Base-by-base conservation (phyloP, 345 rosid genomes). In the Citrus maxima region DNA sequence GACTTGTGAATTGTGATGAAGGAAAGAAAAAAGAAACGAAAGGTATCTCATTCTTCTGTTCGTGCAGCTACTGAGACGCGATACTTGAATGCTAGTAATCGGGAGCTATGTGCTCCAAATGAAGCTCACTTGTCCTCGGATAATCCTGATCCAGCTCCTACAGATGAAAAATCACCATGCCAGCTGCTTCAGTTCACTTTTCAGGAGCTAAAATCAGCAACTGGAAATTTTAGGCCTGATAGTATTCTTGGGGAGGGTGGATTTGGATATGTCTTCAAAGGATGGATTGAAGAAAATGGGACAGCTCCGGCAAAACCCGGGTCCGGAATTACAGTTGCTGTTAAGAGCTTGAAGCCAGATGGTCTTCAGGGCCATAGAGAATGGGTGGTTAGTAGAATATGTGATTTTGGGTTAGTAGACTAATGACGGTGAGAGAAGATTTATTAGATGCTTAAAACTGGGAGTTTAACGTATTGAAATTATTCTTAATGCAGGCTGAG, bases 201-300 rank as follows among this genome's bases (percentile, higher is more conserved):
- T 72, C 93, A 88, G 77, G 91, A 93, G 85, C 95, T 93, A 14
- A 93, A 88, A 85, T 88, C 91, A 24, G 95, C 97, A 32, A 91
- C 95, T 13, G 92, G 95, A 72, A 93, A 93, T 83, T 93, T 93
- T 78, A 88, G 93, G 83, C 95, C 93, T 0, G 97, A 93, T 79
- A 93, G 95, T 84, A 92, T 93, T 75, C 97, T 91, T 27, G 97
- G 97, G 46, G 97, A 93, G 80, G 97, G 97, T 24, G 97, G 97
- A 28, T 91, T 93, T 79, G 95, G 97, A 68, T 93, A 86, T 74
- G 95, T 93, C 58, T 91, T 90, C 78, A 93, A 93, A 80, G 95
- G 97, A 21, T 93, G 95, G 95, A 87, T 91, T 73, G 97, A 91
- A 84, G 97, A 91, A 86, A 89, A 91, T 49, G 93, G 97, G 62